Base-by-base conservation (phyloP, 2,329 filamentous ascomycete genomes). In the Venturia effusa region DNA sequence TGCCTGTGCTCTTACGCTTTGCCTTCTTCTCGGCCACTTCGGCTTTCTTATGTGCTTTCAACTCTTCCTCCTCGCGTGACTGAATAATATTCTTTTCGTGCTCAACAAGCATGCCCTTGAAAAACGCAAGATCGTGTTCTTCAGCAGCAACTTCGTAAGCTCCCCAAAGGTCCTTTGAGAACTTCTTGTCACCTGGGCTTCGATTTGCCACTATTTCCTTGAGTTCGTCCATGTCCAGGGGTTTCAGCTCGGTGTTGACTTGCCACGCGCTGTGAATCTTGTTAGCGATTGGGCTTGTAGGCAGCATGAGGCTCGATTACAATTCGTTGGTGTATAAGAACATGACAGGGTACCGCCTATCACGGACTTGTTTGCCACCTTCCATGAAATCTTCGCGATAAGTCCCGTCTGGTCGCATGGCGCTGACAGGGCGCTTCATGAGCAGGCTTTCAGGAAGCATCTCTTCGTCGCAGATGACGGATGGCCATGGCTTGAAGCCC, bases 311-410 rank as follows among this genome's bases (percentile, higher is more conserved):
- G 37, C 30, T 39, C 55, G 85, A 93, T 85, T 79, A 99, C 94
- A 99, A 97, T 81, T 97, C 93, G 71, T 97, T 97, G 43, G 92
- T 96, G 67, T 85, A 82, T 61, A 97, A 79, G 74, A 96, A 97
- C 93, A 97, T 97, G 72, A 97, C 87, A 5, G 93, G 90, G 74
- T 92, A 97, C 37, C 89, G 92, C 67, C 93, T 85, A 75, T 97
- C 92, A 66, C 87, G 84, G 51, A 84, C 86, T 68, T 92, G 89
- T 80, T 94, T 94, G 70, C 90, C 93, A 66, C 89, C 92, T 70
- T 96, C 92, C 48, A 87, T 85, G 72, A 90, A 97, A 68, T 93
- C 89, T 66, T 92, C 90, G 63, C 90, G 87, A 74, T 94, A 96
- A 48, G 88, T 89, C 65, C 93, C 93, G 75, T 97, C 93, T 27